phyloP scores from a whole-genome alignment of 225 moss, liverwort and hornwort species.

The Polytrichum commune region DNA sequence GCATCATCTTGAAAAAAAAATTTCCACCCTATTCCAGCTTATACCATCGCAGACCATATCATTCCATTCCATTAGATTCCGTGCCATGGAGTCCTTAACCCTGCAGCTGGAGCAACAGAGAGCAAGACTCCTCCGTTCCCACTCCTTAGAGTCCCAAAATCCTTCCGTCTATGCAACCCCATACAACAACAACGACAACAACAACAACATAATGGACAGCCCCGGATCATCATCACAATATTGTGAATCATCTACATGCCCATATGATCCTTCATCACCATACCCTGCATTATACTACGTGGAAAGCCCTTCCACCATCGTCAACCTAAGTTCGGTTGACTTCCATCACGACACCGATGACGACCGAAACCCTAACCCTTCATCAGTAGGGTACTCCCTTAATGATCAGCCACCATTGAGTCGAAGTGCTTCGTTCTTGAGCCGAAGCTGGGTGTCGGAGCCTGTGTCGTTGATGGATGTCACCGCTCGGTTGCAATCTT shows the following conservation, averaged over 20 bases:
- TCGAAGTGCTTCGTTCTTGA: conserved; percentile 53
- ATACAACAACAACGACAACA: conserved; percentile 11
- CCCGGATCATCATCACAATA: conserved; percentile 13
- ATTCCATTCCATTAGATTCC: not conserved
- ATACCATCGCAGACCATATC: not conserved
- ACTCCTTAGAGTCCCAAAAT: conserved; percentile 18
- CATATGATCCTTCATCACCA: not conserved
- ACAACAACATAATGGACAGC: conserved; percentile 14
- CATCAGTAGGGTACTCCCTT: conserved; percentile 31
- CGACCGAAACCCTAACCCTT: conserved; percentile 17
- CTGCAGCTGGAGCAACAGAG: conserved; percentile 54
- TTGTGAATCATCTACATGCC: not conserved
- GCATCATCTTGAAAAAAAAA: not conserved
- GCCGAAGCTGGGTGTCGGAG: conserved; percentile 45
- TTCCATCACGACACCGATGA: conserved; percentile 20
- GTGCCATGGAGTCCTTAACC: conserved; percentile 43
- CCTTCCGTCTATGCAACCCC: conserved; percentile 31
- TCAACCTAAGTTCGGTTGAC: conserved; percentile 38
- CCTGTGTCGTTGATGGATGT: conserved; percentile 47
- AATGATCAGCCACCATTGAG: conserved; percentile 33
- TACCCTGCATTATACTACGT: conserved; percentile 39
- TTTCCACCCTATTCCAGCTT: too few species aligned
- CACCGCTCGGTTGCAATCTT: conserved; percentile 46
- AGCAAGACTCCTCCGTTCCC: conserved; percentile 23
- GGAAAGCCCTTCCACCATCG: conserved; percentile 49